Conservation (phyloP, 345 rosid species). For the Populus davidiana region DNA sequence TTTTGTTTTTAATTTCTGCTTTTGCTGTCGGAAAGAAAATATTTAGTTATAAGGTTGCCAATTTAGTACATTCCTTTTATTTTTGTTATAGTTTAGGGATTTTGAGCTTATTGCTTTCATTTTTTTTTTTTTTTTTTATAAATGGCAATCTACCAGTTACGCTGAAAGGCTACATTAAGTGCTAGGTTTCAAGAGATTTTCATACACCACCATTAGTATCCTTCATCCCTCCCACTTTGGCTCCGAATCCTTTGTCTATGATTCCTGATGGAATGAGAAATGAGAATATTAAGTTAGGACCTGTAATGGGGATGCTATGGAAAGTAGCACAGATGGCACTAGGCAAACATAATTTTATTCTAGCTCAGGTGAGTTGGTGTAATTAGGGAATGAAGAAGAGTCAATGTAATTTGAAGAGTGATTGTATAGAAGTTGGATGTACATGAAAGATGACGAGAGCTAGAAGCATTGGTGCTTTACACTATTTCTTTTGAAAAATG, state of each 20-base stretch:
- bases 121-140: background rate
- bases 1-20: background rate
- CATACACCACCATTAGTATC: background rate
- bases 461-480: background rate
- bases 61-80: background rate
- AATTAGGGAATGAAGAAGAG: background rate
- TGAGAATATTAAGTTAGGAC: background rate
- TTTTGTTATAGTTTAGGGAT: background rate
- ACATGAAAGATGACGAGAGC: background rate
- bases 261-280: conserved; percentile 1
- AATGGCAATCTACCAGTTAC: background rate
- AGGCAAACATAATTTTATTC: background rate
- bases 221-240: background rate
- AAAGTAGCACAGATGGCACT: too few species aligned
- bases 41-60: background rate
- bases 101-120: background rate
- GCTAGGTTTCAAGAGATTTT: background rate
- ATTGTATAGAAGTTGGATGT: background rate
- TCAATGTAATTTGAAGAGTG: background rate
- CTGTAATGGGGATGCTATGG: background rate
- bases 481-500: background rate
- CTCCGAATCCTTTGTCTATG: background rate
- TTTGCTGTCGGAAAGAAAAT: background rate
- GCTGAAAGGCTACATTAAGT: background rate
- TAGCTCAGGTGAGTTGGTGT: background rate